These are phyloP conservation scores for Beauveria australis DNA, from an alignment of 2,329 filamentous ascomycete species.

Conservation along the genomic window DNA sequence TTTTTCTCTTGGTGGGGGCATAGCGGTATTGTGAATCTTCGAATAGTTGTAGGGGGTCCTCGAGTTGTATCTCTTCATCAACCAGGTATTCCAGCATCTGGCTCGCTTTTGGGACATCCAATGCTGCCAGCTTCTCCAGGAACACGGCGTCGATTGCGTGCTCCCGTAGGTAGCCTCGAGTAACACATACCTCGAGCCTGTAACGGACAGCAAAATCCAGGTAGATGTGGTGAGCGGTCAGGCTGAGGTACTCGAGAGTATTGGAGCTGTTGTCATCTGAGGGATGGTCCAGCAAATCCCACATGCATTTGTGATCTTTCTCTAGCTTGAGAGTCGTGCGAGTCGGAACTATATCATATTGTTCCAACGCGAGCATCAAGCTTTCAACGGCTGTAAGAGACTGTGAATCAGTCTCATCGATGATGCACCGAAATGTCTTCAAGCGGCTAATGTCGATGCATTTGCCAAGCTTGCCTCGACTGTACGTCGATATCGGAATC, in stretches of 20 bases:
- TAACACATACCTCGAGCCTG: constrained; percentile 90
- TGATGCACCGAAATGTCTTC: constrained; percentile 44
- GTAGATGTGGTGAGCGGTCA: constrained; percentile 16
- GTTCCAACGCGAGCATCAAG: constrained; percentile 49
- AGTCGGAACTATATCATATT: constrained; percentile 25
- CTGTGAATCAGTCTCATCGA: constrained; percentile 22
- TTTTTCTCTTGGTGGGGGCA: background rate
- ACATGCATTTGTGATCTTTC: constrained; percentile 18
- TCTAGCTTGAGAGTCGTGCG: constrained; percentile 18
- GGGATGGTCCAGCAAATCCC: constrained; percentile 24
- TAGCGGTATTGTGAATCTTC: background rate
- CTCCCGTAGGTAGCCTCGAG: constrained; percentile 67
- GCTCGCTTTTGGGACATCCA: constrained; percentile 42
- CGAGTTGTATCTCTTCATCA: constrained; percentile 60
- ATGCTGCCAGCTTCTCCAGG: constrained; percentile 47
- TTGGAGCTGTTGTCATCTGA: constrained; percentile 13
- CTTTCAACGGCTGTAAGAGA: constrained; percentile 26
- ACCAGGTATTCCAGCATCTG: constrained; percentile 67
- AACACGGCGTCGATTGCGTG: constrained; percentile 63
- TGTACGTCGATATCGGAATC: constrained; percentile 31
- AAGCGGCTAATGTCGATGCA: constrained; percentile 48
- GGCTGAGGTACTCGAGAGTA: constrained; percentile 22
- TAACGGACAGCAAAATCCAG: constrained; percentile 72
- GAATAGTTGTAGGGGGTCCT: constrained; percentile 25
- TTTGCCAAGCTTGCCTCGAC: constrained; percentile 22